These are phyloP conservation scores for Persicaria tinctoria DNA, from an alignment of 148 eudicot genomes.

Conservation along the genomic window DNA sequence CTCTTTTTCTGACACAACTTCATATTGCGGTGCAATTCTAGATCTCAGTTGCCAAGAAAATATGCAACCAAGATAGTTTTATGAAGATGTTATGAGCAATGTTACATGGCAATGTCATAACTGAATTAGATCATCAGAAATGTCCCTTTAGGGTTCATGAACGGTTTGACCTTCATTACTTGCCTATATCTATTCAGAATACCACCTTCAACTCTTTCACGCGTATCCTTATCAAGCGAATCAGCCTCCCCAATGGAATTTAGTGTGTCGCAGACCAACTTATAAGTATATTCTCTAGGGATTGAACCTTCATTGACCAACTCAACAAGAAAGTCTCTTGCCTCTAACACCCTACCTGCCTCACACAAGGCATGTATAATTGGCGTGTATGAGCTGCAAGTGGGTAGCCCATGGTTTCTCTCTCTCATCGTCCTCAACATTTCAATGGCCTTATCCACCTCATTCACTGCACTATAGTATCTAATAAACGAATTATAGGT, in stretches of 20 bases:
- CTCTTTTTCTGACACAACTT: background rate
- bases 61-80: background rate
- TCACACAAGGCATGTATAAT: slow-evolving; percentile 74
- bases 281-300: slow-evolving; percentile 82
- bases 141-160: slow-evolving; percentile 27
- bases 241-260: slow-evolving; percentile 29
- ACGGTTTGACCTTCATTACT: slow-evolving; percentile 61
- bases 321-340: slow-evolving; percentile 52
- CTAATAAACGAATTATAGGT: slow-evolving; percentile 76
- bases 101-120: background rate
- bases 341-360: slow-evolving; percentile 55
- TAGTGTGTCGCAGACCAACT: slow-evolving; percentile 40
- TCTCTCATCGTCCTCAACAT: slow-evolving; percentile 63
- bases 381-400: slow-evolving; percentile 71
- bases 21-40: background rate
- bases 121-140: slow-evolving; percentile 10
- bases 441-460: slow-evolving; percentile 61
- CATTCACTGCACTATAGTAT: slow-evolving; percentile 65
- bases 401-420: slow-evolving; percentile 48
- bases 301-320: slow-evolving; percentile 55
- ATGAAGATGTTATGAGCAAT: background rate
- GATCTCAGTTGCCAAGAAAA: background rate
- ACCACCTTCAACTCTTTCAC: slow-evolving; percentile 48
- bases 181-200: slow-evolving; percentile 42
- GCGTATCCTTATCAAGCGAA: slow-evolving; percentile 35